A percentile compares a stretch with the other conserved stretches of the same genome.
Evolutionary conservation across 805 yeast species (phyloP).

Genomic region (Candida stauntonica): DNA sequence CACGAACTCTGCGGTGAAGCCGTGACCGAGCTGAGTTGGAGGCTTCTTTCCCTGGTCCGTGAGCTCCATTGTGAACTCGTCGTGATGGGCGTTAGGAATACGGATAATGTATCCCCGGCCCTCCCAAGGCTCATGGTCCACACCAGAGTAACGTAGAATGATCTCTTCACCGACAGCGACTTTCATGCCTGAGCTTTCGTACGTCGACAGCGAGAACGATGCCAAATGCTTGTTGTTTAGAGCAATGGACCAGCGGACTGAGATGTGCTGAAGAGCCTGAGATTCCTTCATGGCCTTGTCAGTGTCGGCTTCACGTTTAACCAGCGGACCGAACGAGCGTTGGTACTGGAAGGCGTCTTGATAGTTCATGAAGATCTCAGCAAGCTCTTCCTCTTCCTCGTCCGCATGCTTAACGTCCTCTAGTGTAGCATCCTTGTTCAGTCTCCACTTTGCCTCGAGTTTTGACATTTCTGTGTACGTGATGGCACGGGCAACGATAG

Average conservation of each 20-base stretch:
- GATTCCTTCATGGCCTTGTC: slow-evolving; percentile 73
- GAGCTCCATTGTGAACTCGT: slow-evolving; percentile 70
- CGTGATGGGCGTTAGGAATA: slow-evolving; percentile 62
- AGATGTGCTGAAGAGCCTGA: slow-evolving; percentile 67
- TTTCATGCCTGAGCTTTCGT: slow-evolving; percentile 59
- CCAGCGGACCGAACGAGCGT: slow-evolving; percentile 76
- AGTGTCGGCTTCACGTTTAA: slow-evolving; percentile 76
- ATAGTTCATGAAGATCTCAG: slow-evolving; percentile 72
- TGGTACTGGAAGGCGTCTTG: slow-evolving; percentile 83
- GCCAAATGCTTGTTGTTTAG: slow-evolving; percentile 63
- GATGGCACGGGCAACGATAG: slow-evolving; percentile 49
- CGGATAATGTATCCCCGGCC: slow-evolving; percentile 67
- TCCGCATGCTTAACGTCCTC: slow-evolving; percentile 54
- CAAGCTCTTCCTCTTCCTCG: slow-evolving; percentile 49
- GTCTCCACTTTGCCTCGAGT: slow-evolving; percentile 79
- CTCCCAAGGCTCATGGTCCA: slow-evolving; percentile 61
- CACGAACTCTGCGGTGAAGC: slow-evolving; percentile 79
- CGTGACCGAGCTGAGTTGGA: slow-evolving; percentile 55
- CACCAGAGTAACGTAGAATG: slow-evolving; percentile 58
- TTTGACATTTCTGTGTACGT: slow-evolving; percentile 61
- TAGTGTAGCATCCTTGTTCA: slow-evolving; percentile 66
- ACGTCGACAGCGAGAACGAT: slow-evolving; percentile 61
- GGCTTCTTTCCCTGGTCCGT: slow-evolving; percentile 39
- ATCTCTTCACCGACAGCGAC: slow-evolving; percentile 86
- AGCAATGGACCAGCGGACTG: slow-evolving; percentile 70